Conservation (phyloP, 106 monocot species). For the Alisma plantagoaquatica region DNA sequence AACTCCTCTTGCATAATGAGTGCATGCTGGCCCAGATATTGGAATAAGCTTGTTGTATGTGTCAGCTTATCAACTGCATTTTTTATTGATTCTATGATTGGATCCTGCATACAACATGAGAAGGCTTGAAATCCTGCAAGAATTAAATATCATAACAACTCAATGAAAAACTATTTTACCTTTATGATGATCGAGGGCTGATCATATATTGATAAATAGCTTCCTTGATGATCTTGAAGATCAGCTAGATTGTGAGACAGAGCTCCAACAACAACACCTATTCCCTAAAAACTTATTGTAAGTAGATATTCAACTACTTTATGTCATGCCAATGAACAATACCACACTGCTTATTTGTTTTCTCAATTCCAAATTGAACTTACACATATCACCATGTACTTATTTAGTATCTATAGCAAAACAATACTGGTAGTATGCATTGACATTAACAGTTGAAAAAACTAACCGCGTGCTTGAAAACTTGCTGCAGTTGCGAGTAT, state of each 20-base stretch:
- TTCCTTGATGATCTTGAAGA: conserved; percentile 70
- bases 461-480: conserved; percentile 92
- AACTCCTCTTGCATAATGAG: conserved; percentile 71
- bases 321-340: background rate
- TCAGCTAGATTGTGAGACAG: conserved; percentile 71
- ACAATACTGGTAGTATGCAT: too few species aligned
- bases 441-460: background rate
- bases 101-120: conserved; percentile 37
- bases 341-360: background rate
- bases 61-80: conserved; percentile 58
- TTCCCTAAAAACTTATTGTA: conserved; percentile 27
- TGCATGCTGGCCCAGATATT: conserved; percentile 73
- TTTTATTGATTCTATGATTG: conserved; percentile 60
- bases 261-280: conserved; percentile 86
- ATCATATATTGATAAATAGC: conserved; percentile 89
- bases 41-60: conserved; percentile 66
- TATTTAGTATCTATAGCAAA: too few species aligned
- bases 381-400: too few species aligned
- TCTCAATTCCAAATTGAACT: too few species aligned
- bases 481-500: conserved; percentile 92
- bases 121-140: background rate
- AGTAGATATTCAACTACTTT: background rate
- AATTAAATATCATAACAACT: background rate
- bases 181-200: conserved; percentile 45
- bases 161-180: conserved; percentile 23